A percentile compares a stretch with the other conserved stretches of the same genome.
Evolutionary conservation across 1,139 yeast genomes (phyloP).

Genomic region (Ashbya aceris): DNA sequence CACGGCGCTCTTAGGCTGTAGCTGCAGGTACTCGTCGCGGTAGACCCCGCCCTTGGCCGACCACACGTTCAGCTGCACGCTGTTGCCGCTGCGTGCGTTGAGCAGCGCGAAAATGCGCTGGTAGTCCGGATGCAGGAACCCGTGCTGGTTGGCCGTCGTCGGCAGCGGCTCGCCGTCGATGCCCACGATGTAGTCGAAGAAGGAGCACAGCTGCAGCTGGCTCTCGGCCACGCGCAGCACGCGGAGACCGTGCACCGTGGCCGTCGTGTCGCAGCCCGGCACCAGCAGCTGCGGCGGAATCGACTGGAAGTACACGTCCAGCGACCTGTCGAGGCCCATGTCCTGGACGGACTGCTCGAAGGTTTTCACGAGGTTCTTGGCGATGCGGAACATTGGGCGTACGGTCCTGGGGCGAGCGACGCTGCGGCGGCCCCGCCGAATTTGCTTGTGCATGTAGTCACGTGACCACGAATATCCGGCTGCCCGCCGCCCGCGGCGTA

Average conservation of each 20-base stretch:
- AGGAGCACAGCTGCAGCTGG: slow-evolving; percentile 56
- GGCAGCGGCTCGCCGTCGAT: slow-evolving; percentile 70
- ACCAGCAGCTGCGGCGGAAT: slow-evolving; percentile 27
- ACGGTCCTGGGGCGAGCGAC: too few relatives aligned
- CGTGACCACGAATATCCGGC: too few relatives aligned
- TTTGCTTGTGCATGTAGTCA: too few relatives aligned
- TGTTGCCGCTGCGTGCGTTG: slow-evolving; percentile 23
- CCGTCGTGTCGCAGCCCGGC: slow-evolving; percentile 15
- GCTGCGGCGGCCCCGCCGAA: too few relatives aligned
- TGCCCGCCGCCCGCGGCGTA: too few relatives aligned
- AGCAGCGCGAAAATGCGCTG: slow-evolving; percentile 27
- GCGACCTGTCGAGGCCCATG: slow-evolving; percentile 19
- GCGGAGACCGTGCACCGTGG: slow-evolving; percentile 43
- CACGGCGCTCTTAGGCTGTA: slow-evolving; percentile 18
- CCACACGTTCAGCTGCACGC: slow-evolving; percentile 65
- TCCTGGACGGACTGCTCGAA: slow-evolving; percentile 44
- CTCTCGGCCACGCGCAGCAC: slow-evolving; percentile 40
- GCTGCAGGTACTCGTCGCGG: slow-evolving; percentile 27
- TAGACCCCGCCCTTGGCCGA: slow-evolving; percentile 75
- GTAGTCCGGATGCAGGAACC: slow-evolving; percentile 33
- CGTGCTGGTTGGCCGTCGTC: slow-evolving; percentile 33
- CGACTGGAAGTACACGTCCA: slow-evolving; percentile 49
- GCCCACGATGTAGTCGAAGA: slow-evolving; percentile 78
- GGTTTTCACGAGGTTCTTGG: slow-evolving; percentile 71
- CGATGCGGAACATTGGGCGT: slow-evolving; percentile 68